Evolutionary conservation across 208 protist genomes (phyloP).

Genomic region (Acanthamoeba triangularis): DNA sequence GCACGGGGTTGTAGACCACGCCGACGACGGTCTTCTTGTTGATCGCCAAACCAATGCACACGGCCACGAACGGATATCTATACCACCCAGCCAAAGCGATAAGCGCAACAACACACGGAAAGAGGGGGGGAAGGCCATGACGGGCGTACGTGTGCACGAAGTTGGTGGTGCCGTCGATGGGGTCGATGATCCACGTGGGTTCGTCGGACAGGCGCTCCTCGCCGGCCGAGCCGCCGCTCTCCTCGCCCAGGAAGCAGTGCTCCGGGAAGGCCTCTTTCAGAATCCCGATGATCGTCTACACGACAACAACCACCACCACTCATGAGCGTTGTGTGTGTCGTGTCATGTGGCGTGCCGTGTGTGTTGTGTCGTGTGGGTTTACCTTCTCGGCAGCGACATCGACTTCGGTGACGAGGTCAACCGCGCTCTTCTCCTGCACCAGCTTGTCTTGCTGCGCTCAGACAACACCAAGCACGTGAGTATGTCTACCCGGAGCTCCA

Average conservation of each 20-base stretch:
- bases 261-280: conserved; percentile 72
- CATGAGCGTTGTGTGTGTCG: too few species aligned
- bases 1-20: conserved; percentile 82
- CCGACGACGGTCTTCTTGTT: conserved; percentile 75
- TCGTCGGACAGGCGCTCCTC: conserved; percentile 75
- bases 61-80: conserved; percentile 82
- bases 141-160: conserved; percentile 80
- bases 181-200: conserved; percentile 85
- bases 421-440: conserved; percentile 68
- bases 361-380: not conserved
- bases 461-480: not conserved
- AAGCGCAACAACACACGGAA: not conserved
- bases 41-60: conserved; percentile 83
- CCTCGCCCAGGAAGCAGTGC: conserved; percentile 81
- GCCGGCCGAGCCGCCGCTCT: conserved; percentile 79
- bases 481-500: not conserved
- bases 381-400: conserved; percentile 78
- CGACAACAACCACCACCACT: too few species aligned
- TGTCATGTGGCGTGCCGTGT: not conserved
- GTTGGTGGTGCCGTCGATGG: conserved; percentile 86
- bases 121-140: not conserved
- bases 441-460: conserved; percentile 32
- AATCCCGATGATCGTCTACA: conserved; percentile 56
- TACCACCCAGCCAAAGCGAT: not conserved
- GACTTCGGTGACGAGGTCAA: conserved; percentile 85